These are phyloP conservation scores for Thinopyrum obtusiflorum DNA, from an alignment of 202 grass and related monocot species.

Conservation along the genomic window DNA sequence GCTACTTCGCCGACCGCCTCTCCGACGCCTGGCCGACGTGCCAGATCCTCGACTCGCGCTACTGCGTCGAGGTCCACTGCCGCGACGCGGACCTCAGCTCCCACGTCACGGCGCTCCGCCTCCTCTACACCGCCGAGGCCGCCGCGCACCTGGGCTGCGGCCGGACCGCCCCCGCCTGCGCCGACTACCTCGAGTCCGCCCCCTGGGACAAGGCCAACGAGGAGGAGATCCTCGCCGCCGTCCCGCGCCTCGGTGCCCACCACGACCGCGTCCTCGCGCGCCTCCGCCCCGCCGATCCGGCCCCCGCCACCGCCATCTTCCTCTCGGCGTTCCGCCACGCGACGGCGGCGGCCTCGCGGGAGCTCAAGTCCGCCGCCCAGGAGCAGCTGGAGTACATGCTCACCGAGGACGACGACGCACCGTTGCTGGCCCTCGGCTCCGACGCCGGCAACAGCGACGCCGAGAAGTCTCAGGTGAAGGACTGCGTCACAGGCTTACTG, in stretches of 20 bases:
- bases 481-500: slow-evolving; percentile 48
- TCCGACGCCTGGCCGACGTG: slow-evolving; percentile 89
- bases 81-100: slow-evolving; percentile 64
- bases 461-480: slow-evolving; percentile 58
- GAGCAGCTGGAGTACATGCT: slow-evolving; percentile 94
- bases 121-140: slow-evolving; percentile 63
- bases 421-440: slow-evolving; percentile 50
- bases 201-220: slow-evolving; percentile 90
- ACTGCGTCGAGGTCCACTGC: slow-evolving; percentile 82
- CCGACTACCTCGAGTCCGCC: slow-evolving; percentile 70
- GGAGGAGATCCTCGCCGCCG: slow-evolving; percentile 64
- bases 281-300: slow-evolving; percentile 53
- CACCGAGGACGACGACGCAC: slow-evolving; percentile 88
- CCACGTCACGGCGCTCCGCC: slow-evolving; percentile 65
- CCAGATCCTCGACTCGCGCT: slow-evolving; percentile 88
- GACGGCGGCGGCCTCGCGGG: slow-evolving; percentile 41
- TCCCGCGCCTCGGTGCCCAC: slow-evolving; percentile 50
- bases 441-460: not conserved
- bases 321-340: slow-evolving; percentile 68
- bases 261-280: slow-evolving; percentile 64
- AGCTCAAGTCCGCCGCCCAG: slow-evolving; percentile 75
- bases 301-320: slow-evolving; percentile 51
- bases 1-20: slow-evolving; percentile 80
- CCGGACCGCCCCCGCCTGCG: slow-evolving; percentile 48
- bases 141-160: slow-evolving; percentile 50